Evolutionary conservation across 352 stramenopile genomes (phyloP).

Genomic region (Thraustochytrium striatum): DNA sequence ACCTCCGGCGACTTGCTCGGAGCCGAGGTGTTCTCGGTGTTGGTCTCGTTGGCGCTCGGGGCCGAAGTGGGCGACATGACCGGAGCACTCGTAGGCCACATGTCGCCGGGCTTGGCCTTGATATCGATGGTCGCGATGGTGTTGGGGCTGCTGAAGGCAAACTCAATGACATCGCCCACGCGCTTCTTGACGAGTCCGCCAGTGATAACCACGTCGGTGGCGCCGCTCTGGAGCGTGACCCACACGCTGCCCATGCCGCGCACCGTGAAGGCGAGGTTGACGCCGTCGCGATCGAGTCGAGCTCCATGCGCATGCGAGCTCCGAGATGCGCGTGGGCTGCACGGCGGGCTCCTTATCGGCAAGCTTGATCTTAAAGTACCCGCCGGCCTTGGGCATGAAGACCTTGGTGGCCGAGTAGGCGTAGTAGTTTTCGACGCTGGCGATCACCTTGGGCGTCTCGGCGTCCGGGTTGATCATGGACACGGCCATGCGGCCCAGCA

Average conservation of each 20-base stretch:
- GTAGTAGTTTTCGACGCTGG: background rate
- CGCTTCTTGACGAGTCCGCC: no score
- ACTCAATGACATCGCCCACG: no score
- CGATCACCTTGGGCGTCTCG: background rate
- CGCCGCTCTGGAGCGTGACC: background rate
- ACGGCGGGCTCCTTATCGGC: background rate
- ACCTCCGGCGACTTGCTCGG: no score
- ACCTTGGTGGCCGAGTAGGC: background rate
- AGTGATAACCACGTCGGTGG: no score
- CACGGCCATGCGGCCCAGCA: background rate
- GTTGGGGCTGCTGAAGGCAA: no score
- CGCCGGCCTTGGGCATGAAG: slow-evolving; percentile 26
- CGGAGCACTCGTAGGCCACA: no score
- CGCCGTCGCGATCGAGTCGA: background rate
- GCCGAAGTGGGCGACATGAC: no score
- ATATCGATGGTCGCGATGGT: no score
- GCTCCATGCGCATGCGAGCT: slow-evolving; percentile 11
- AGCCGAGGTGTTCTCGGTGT: no score
- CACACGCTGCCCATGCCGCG: background rate
- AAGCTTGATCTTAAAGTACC: slow-evolving; percentile 34
- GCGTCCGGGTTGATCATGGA: background rate
- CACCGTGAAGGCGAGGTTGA: slow-evolving; percentile 2
- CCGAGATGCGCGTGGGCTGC: background rate
- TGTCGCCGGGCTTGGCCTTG: no score
- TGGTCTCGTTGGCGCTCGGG: no score